These are phyloP conservation scores for Trametes coccinea DNA, from an alignment of 768 basidiomycete species.

Conservation along the genomic window DNA sequence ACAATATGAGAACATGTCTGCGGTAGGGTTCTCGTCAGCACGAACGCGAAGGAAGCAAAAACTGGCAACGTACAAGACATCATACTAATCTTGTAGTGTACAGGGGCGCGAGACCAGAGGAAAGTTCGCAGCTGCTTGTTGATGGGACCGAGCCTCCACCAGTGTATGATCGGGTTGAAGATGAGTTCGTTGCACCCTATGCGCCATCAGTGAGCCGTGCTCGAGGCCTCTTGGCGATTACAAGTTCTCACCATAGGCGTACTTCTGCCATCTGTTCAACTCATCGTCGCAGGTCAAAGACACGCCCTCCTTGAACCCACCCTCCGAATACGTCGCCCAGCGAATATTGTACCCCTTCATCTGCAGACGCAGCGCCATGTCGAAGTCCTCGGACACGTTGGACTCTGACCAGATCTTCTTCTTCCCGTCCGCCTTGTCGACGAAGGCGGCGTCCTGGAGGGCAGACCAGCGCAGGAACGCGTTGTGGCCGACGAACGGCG, in stretches of 20 bases:
- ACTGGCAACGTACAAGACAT: constrained; percentile 58
- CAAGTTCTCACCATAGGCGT: constrained; percentile 58
- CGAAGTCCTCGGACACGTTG: constrained; percentile 84
- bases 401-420: constrained; percentile 82
- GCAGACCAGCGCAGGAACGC: constrained; percentile 91
- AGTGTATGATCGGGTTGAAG: constrained; percentile 79
- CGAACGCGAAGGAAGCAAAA: not conserved
- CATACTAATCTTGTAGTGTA: constrained; percentile 85
- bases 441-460: constrained; percentile 79
- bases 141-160: constrained; percentile 81
- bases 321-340: constrained; percentile 83
- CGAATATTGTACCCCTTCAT: constrained; percentile 71
- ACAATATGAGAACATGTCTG: constrained; percentile 51
- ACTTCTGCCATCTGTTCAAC: constrained; percentile 91
- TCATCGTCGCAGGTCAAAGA: constrained; percentile 89
- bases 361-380: constrained; percentile 72
- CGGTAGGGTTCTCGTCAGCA: too few relatives aligned
- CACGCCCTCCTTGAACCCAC: constrained; percentile 93
- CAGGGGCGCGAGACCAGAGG: constrained; percentile 72
- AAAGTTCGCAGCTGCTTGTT: constrained; percentile 78
- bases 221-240: not conserved
- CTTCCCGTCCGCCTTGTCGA: constrained; percentile 62
- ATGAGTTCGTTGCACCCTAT: constrained; percentile 74
- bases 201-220: not conserved
- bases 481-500: constrained; percentile 85